Base-by-base conservation (phyloP, 2,329 filamentous ascomycete genomes). In the Elsinoe batatas region DNA sequence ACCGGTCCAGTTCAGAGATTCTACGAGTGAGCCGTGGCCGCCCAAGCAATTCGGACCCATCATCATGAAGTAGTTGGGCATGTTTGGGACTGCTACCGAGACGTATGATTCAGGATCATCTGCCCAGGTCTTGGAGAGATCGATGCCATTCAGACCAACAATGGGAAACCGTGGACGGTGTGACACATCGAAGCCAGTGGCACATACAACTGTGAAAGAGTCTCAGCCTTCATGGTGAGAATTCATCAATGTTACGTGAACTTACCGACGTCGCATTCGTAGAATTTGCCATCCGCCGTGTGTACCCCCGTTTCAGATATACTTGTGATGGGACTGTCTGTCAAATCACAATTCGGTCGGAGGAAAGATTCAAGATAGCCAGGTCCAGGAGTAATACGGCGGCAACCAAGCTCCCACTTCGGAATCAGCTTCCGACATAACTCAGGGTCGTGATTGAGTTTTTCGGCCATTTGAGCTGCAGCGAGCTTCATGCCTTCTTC, bases 381-480 rank as follows among this genome's bases (percentile, higher is more conserved):
- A n/a, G 44, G 81, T 0, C 82, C 83, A 0, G 83, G 83, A 0
- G 84, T 87, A 0, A 84, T 69, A 1, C 84, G 76, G 7, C 83
- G 76, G 60, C 84, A 87, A 61, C 82, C 79, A 1, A 82, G 80
- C 0, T 81, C 79, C 62, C 83, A 86, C 58, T 84, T 77, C 0
- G 84, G 84, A 3, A 82, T 71, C 2, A 86, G 71, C 18, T 74
- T 71, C 1, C 79, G 70, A 0, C 79, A 66, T 3, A 86, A 68
- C 22, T 80, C 76, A 0, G 81, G 78, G 58, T 82, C 79, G 54
- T 75, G 73, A 1, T 67, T 68, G 0, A 85, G 67, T 0, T 80
- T 74, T 38, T 73, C 62, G 33, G 71, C 71, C 79, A 85, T 85
- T 53, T 79, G 67, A 53, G 73, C 64, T 3, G 68, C 71, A 63